A percentile compares a stretch with the other conserved stretches of the same genome.
phyloP scores from a whole-genome alignment of 2,329 filamentous ascomycete species.

The Alternaria ventricosa region DNA sequence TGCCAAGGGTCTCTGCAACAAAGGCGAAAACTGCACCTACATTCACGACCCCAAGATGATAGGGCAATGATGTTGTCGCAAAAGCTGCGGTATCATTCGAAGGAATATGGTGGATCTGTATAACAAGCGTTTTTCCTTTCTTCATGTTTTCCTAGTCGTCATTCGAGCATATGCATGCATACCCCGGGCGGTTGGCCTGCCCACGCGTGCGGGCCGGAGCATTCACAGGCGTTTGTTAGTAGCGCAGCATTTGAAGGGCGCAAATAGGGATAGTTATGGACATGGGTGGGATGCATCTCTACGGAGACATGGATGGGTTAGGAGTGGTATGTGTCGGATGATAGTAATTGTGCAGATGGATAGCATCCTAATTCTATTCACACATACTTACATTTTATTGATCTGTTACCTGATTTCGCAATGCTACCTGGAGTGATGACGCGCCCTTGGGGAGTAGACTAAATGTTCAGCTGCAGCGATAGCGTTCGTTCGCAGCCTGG shows the following conservation, averaged over 20 bases:
- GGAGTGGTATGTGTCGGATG: background rate
- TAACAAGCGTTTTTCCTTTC: slow-evolving; percentile 6
- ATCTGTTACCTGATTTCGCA: background rate
- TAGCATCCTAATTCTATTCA: slow-evolving; percentile 13
- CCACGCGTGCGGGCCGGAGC: slow-evolving; percentile 10
- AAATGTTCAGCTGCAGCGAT: background rate
- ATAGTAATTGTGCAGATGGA: slow-evolving; percentile 7
- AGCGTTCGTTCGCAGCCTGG: slow-evolving; percentile 4
- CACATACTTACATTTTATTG: background rate
- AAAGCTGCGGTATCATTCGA: background rate
- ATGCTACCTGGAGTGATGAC: background rate
- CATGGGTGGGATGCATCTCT: background rate
- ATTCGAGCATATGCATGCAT: slow-evolving; percentile 30
- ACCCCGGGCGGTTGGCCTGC: slow-evolving; percentile 17
- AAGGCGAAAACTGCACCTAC: slow-evolving; percentile 77
- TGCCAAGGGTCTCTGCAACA: slow-evolving; percentile 73
- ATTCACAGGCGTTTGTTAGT: slow-evolving; percentile 29
- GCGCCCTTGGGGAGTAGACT: background rate
- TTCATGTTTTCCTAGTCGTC: slow-evolving; percentile 9
- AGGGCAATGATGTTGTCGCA: background rate
- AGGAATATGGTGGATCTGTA: slow-evolving; percentile 3
- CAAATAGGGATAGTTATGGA: slow-evolving; percentile 4
- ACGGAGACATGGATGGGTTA: background rate
- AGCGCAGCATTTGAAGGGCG: slow-evolving; percentile 30
- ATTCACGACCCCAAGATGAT: slow-evolving; percentile 62